phyloP scores from a whole-genome alignment of 1,139 yeast genomes.

The Hansenula anomala region DNA sequence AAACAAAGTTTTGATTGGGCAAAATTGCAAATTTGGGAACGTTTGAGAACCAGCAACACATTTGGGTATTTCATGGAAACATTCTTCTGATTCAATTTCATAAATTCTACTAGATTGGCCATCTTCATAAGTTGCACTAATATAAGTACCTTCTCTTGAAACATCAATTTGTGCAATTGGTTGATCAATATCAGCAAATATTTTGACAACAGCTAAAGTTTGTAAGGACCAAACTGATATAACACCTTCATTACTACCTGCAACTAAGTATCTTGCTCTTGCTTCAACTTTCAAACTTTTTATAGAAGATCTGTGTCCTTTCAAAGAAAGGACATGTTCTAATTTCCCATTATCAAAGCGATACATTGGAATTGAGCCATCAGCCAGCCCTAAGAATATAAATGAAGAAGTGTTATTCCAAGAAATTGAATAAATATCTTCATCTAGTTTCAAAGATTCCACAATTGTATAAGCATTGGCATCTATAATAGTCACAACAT shows the following conservation, averaged over 20 bases:
- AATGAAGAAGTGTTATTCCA: constrained; percentile 30
- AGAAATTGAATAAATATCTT: constrained; percentile 13
- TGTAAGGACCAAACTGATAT: constrained; percentile 56
- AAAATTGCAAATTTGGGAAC: constrained; percentile 36
- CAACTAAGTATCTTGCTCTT: constrained; percentile 47
- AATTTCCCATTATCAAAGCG: constrained; percentile 18
- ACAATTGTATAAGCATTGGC: constrained; percentile 13
- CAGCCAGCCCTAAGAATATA: constrained; percentile 25
- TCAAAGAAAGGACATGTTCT: constrained; percentile 24
- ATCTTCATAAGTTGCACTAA: constrained; percentile 43
- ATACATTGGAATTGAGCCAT: constrained; percentile 34
- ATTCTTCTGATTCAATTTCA: constrained; percentile 30
- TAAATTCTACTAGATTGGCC: constrained; percentile 36
- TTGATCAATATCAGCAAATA: constrained; percentile 46
- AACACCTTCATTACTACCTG: constrained; percentile 69
- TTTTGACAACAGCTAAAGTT: constrained; percentile 39
- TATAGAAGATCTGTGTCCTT: constrained; percentile 52
- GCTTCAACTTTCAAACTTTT: constrained; percentile 54
- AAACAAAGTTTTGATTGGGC: constrained; percentile 35
- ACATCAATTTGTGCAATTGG: constrained; percentile 40
- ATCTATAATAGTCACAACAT: constrained; percentile 23
- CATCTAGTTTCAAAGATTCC: constrained; percentile 9
- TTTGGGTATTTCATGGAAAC: constrained; percentile 31
- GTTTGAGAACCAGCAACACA: constrained; percentile 34
- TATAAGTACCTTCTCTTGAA: constrained; percentile 39